Base-by-base conservation (phyloP, 805 yeast genomes). In the Alloascoidea africana region DNA sequence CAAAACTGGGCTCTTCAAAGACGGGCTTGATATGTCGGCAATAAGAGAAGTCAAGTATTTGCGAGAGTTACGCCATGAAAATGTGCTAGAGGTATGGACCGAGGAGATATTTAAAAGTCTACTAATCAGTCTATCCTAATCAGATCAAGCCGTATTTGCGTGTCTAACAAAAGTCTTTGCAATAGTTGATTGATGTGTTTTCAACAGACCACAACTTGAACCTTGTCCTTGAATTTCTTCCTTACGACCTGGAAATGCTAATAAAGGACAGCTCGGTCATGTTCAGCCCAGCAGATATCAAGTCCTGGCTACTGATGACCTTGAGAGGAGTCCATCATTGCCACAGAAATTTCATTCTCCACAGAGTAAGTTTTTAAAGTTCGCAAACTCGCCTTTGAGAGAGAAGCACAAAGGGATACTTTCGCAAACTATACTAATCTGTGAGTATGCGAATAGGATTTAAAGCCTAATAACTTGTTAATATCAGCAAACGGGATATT, bases 11-110 rank as follows among this genome's bases (percentile, higher is more conserved):
- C 77, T 81, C 42, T 87, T 87, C 62, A 85, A 86, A 54, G 97
- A 91, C 59, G 99, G 99, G 0, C 60, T 91, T 38, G 98, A 91
- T 58, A 89, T 91, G 96, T 81, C 94, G 17, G 98, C 98, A 30
- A 71, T 86, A n/a, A 56, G 96, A 45, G 96, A 87, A 54, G 85
- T 86, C 44, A 87, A 86, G 50, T 85, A 81, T 49, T 59, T 86
- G 15, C 94, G 83, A 50, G 96, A 87, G 48, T 55, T 87, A 39
- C 68, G 69, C 36, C 87, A 83, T 53, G 65, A 60, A 15, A 87
- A 87, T 51, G 81, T 91, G 15, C 89, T 91, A 43, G 94, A 84
- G 18, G 36, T 34, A 34, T 14, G 36, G 8, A 14, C 14, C 17
- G 15, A 32, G n/a, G 13, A n/a, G 30, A 23, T 13, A 23, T 23